These are phyloP conservation scores for Elasticomyces elasticus DNA, from an alignment of 495 filamentous ascomycete genomes.

Conservation along the genomic window DNA sequence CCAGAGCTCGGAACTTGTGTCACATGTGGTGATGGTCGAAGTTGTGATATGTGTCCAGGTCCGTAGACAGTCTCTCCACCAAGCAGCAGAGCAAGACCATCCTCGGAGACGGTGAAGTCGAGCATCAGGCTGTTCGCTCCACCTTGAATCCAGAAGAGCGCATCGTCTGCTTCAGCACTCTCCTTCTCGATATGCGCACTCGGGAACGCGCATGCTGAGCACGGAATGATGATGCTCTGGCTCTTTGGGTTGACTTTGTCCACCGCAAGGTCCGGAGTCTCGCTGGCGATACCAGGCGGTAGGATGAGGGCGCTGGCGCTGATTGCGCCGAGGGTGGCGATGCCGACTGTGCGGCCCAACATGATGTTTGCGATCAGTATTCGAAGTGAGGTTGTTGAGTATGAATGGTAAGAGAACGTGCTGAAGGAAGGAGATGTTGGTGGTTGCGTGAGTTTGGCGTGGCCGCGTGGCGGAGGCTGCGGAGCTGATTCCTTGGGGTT, in stretches of 20 bases:
- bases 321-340: not conserved
- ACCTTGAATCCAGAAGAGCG: conserved; percentile 10
- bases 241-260: conserved; percentile 8
- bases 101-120: conserved; percentile 11
- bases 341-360: conserved; percentile 13
- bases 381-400: no score
- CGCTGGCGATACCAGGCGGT: conserved; percentile 7
- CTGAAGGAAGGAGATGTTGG: no score
- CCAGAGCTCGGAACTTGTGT: conserved; percentile 1
- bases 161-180: not conserved
- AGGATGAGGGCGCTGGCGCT: conserved; percentile 12
- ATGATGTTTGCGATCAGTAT: conserved; percentile 9
- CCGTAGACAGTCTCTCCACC: conserved; percentile 7
- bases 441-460: no score
- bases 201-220: conserved; percentile 10
- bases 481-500: no score
- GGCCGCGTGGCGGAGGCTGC: no score
- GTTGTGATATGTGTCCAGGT: not conserved
- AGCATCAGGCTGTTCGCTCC: conserved; percentile 10
- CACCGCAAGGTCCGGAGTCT: not conserved
- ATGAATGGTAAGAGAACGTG: no score
- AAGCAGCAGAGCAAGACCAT: conserved; percentile 6
- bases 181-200: not conserved
- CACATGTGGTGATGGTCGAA: not conserved
- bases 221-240: conserved; percentile 2